Percentiles rank a stretch among this genome's conserved stretches.
Conservation (phyloP, 2,329 filamentous ascomycete species). For the Penicillium corylophilum region DNA sequence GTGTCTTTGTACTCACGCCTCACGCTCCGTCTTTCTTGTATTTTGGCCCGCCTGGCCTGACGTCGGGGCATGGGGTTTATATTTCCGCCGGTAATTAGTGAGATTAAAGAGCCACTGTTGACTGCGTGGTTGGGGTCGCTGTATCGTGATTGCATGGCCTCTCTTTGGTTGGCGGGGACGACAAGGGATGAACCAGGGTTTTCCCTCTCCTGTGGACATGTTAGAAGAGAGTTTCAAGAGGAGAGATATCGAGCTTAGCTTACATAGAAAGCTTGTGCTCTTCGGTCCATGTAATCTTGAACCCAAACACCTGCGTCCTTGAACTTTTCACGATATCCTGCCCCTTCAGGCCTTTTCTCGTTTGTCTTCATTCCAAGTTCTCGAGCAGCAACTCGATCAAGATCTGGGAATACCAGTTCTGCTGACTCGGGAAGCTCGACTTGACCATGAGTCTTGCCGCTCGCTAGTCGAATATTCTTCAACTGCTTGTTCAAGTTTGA, state of each 20-base stretch:
- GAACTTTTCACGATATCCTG: not conserved
- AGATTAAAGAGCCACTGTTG: conserved; percentile 11
- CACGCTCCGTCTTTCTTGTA: not conserved
- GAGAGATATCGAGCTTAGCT: not conserved
- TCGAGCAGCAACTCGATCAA: conserved; percentile 6
- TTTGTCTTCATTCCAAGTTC: not conserved
- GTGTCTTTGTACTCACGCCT: conserved; percentile 1
- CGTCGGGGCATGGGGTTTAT: not conserved
- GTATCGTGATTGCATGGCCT: conserved; percentile 8
- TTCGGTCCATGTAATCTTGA: conserved; percentile 13
- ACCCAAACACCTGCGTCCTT: conserved; percentile 8
- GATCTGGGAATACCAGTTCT: conserved; percentile 11
- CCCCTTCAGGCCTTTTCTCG: not conserved
- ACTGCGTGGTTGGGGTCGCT: conserved; percentile 11
- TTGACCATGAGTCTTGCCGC: conserved; percentile 2
- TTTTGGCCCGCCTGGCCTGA: not conserved
- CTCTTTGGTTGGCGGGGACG: not conserved
- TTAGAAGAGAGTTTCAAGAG: not conserved
- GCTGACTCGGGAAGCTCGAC: conserved; percentile 12
- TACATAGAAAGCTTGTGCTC: conserved; percentile 9
- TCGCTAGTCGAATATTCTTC: conserved; percentile 5
- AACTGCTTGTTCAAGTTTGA: not conserved
- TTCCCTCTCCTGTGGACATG: conserved; percentile 1
- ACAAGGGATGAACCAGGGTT: conserved; percentile 8
- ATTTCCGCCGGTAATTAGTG: conserved; percentile 10